Evolutionary conservation across 345 rosid species (phyloP).

Genomic region (Syzygium grande): DNA sequence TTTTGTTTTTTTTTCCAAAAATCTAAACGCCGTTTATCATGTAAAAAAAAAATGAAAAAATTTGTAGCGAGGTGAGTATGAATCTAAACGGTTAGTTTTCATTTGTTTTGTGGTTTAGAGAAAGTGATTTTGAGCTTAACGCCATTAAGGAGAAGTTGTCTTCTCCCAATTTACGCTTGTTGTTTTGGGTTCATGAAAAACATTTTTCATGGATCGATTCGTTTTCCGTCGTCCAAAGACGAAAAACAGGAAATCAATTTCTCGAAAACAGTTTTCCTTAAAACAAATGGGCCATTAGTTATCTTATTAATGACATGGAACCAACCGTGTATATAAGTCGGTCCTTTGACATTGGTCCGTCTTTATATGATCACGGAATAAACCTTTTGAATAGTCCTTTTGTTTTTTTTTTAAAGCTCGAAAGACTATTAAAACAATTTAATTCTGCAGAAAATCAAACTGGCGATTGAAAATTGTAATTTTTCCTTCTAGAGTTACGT

Average conservation of each 20-base stretch:
- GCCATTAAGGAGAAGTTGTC: not conserved
- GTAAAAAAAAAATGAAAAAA: too few species aligned
- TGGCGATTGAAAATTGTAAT: too few species aligned
- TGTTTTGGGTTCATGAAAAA: not conserved
- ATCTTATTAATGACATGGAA: not conserved
- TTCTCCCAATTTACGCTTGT: not conserved
- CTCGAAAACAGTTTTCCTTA: not conserved
- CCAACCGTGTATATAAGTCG: not conserved
- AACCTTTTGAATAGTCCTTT: too few species aligned
- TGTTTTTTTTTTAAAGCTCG: too few species aligned
- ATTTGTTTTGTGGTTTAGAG: too few species aligned
- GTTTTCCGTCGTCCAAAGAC: not conserved
- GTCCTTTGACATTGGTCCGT: not conserved
- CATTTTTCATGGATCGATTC: not conserved
- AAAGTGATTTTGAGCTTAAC: not conserved
- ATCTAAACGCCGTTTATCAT: too few species aligned
- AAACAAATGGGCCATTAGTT: not conserved
- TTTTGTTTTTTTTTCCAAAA: not conserved
- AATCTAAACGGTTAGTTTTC: not conserved
- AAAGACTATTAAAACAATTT: too few species aligned
- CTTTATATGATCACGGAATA: not conserved
- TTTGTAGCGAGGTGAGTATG: too few species aligned
- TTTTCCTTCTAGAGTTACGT: too few species aligned
- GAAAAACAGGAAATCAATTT: not conserved
- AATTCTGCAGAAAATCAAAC: too few species aligned